Evolutionary conservation across 345 rosid genomes (phyloP), one percentile per base, ranked within the genome.

Genomic region (Combretum micranthum): DNA sequence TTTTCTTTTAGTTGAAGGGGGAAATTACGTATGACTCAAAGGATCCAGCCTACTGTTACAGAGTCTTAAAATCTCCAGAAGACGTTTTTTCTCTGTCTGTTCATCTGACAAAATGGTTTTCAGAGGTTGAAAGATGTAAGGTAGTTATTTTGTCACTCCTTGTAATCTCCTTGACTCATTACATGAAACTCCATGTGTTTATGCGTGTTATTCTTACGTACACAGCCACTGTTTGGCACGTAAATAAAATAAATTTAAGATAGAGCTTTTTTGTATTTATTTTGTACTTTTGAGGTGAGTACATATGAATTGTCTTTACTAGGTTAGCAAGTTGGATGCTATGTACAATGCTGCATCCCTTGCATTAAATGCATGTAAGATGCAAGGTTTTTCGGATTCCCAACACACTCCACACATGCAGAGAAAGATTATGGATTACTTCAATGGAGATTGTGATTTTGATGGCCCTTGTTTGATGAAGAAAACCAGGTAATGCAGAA

Each of bases 11-110:
- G 96, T 67, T 72, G 62, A 83, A 77, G 66, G 93, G 96, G 63
- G 95, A 92, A 77, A 76, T 92, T 72, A 88, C 87, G 42, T 91
- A 88, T 44, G 89, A 84, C 67, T 45, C 66, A 66, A 92, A 84
- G 76, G 93, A 92, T 65, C 80, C 84, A 3, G 95, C 95, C 59
- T 86, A 68, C 64, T 92, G 86, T 74, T 92, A 79, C 75, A 78
- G 69, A 60, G 68, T 83, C 61, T 62, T 74, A 65, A 49, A 83
- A 57, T 54, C 63, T 57, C 98, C 98, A 23, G 60, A 37, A 61
- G 87, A 88, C 44, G 67, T 86, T 48, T 82, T 87, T 64, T 77
- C 77, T 26, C 80, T 86, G 65, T 76, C 90, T 16, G 73, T 67
- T 53, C 77, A 75, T 48, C 78, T 88, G 63, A 77, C 95, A 45